Evolutionary conservation across 2,329 filamentous ascomycete species (phyloP).

Genomic region (Fusarium beomiforme): DNA sequence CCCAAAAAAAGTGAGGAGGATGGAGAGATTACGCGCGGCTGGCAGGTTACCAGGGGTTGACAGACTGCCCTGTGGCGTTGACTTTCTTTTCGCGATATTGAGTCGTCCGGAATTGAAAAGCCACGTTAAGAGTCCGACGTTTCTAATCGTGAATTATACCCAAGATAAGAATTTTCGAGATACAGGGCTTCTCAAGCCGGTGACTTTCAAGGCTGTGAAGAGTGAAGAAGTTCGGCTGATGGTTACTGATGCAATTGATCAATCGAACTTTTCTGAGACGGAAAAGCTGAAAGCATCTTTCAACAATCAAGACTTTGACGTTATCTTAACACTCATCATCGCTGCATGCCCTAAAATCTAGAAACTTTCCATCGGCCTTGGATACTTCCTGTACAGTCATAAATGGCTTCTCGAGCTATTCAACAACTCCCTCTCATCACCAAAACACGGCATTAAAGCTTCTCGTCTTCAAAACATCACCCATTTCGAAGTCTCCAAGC

Average conservation of each 20-base stretch:
- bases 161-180: background rate
- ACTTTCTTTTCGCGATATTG: background rate
- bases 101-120: background rate
- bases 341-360: background rate
- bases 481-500: background rate
- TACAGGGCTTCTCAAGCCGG: background rate
- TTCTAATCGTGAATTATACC: background rate
- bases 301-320: background rate
- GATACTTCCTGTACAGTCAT: background rate
- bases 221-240: rapidly evolving
- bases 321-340: background rate
- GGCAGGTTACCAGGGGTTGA: background rate
- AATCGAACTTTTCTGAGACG: background rate
- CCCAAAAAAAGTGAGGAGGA: background rate
- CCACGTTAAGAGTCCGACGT: background rate
- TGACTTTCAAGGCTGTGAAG: background rate
- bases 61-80: background rate
- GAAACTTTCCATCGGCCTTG: background rate
- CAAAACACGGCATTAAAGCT: background rate
- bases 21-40: background rate
- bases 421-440: rapidly evolving
- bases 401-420: background rate
- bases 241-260: background rate
- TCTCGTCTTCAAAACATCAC: background rate
- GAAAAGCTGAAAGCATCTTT: background rate